A percentile compares a stretch with the other conserved stretches of the same genome.
Evolutionary conservation across 2,329 filamentous ascomycete genomes (phyloP).

Genomic region (Sporothrix humicola): DNA sequence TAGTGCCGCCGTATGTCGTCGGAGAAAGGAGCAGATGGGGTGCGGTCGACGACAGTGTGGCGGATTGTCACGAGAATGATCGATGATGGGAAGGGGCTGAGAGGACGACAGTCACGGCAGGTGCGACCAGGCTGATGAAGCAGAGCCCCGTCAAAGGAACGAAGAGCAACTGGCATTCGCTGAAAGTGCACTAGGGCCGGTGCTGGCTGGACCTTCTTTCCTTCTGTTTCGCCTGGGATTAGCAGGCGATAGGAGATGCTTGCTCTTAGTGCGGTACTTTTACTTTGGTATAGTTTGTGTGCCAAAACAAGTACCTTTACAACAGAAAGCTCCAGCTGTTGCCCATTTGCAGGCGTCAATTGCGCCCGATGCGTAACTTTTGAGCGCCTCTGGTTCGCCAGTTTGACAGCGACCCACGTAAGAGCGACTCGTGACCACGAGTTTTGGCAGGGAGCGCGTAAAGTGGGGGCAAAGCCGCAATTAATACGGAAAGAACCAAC

Average conservation of each 20-base stretch:
- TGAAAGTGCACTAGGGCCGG: conserved; percentile 17
- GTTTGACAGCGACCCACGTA: not conserved
- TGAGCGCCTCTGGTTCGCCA: conserved; percentile 9
- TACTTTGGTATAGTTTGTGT: not conserved
- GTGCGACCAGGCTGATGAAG: conserved; percentile 32
- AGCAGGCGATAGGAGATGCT: not conserved
- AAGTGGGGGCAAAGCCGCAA: conserved; percentile 20
- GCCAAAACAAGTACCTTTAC: not conserved
- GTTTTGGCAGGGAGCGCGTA: conserved; percentile 19
- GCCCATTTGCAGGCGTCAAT: conserved; percentile 8
- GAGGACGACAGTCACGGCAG: conserved; percentile 6
- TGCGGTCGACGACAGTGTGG: conserved; percentile 7
- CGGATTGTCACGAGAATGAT: conserved; percentile 29
- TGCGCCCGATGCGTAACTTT: conserved; percentile 10
- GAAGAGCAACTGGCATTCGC: not conserved
- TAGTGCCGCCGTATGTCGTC: not conserved
- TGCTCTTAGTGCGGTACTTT: conserved; percentile 4
- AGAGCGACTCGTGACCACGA: conserved; percentile 19
- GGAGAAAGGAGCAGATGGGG: conserved; percentile 7
- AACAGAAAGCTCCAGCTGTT: conserved; percentile 6
- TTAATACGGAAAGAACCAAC: not conserved
- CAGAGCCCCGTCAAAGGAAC: conserved; percentile 18
- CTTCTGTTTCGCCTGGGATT: not conserved
- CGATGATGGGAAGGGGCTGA: conserved; percentile 20
- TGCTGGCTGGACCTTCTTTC: conserved; percentile 10